Evolutionary conservation across 208 protist genomes (phyloP), one percentile per base, ranked within the genome.

Genomic region (Tetramitus jugosus): DNA sequence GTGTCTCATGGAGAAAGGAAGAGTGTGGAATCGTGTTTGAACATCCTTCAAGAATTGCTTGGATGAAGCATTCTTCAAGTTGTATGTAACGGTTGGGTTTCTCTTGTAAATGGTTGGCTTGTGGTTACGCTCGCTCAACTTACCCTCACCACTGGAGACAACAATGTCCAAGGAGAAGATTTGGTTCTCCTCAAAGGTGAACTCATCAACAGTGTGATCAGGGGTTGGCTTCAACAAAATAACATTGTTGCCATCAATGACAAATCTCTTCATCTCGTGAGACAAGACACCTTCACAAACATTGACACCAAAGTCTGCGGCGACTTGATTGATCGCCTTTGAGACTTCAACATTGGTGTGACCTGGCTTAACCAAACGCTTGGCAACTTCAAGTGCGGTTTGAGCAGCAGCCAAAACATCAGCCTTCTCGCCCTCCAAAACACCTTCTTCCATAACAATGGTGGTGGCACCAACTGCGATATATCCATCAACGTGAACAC

Each of bases 401-500:
- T 98, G 89, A 35, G 96, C 94, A 0, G 97, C 97, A 40, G 88
- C 82, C 77, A 99, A 96, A 10, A 94, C 91, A 72, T 96, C 94
- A 26, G 93, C 94, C 10, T 84, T 84, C 77, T 91, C 93, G 49
- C 94, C 94, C 26, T 94, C 91, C 29, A 84, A 80, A 78, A 87
- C 85, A 76, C 86, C 91, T 78, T 89, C 88, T 17, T 90, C 91
- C 46, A 96, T 86, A 74, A 98, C 87, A 67, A 97, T 85, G 8
- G 96, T 99, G 86, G 98, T 94, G 7, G 96, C 97, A 31, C 93
- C 91, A 68, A 95, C 84, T 20, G 95, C 92, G 79, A 93, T 92
- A 90, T 96, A 99, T 67, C 97, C 98, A 79, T 99, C 96, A 29
- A 99, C 87, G 46, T 99, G 98, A 71, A 93, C 90, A 71, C 96